Conservation (phyloP, 176 grass and related monocot species). For the Dactylis glomerata region DNA sequence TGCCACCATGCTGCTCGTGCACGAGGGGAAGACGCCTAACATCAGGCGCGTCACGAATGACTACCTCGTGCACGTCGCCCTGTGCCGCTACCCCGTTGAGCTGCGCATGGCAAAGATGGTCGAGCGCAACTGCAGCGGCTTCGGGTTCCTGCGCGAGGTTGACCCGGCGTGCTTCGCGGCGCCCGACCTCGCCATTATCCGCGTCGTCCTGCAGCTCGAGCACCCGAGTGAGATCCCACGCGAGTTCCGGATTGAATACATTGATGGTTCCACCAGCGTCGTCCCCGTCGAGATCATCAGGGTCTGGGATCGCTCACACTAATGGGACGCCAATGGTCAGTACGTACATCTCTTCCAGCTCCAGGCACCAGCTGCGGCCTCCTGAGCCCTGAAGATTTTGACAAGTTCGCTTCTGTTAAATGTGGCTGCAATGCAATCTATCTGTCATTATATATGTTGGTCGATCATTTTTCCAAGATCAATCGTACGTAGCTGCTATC, state of each 20-base stretch:
- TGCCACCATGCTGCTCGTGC: not conserved
- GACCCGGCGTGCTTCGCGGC: slow-evolving; percentile 17
- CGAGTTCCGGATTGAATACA: not conserved
- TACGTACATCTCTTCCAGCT: too few species aligned
- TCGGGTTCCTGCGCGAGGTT: not conserved
- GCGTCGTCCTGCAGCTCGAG: not conserved
- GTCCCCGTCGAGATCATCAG: not conserved
- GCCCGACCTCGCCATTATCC: too few species aligned
- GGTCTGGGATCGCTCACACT: too few species aligned
- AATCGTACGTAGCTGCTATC: too few species aligned
- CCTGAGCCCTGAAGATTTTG: too few species aligned
- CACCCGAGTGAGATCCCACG: not conserved
- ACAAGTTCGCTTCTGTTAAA: too few species aligned
- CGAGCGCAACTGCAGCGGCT: not conserved
- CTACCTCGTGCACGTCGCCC: not conserved
- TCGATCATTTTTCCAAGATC: too few species aligned
- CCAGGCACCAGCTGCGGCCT: too few species aligned
- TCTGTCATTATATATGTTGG: too few species aligned
- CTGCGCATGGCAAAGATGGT: not conserved
- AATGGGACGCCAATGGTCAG: too few species aligned
- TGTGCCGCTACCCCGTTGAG: not conserved
- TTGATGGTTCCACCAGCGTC: not conserved
- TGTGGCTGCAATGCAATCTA: too few species aligned
- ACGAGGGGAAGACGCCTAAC: not conserved
- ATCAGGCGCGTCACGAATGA: not conserved